These are phyloP conservation scores for Kodamaea derodonti DNA, from an alignment of 1,139 yeast species.

Conservation along the genomic window DNA sequence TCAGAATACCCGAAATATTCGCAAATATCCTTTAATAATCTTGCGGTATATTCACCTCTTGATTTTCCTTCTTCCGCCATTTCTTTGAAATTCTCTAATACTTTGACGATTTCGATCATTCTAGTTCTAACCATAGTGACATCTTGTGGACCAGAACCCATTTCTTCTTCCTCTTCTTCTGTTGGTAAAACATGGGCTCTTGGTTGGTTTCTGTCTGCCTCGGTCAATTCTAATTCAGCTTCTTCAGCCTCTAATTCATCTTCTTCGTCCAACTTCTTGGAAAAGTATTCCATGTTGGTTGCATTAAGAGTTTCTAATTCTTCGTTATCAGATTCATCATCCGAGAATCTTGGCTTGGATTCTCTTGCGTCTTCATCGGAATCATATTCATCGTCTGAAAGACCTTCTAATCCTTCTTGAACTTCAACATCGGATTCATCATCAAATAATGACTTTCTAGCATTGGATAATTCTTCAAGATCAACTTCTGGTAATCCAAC, in stretches of 20 bases:
- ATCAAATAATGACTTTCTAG: slow-evolving; percentile 75
- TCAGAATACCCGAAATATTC: slow-evolving; percentile 96
- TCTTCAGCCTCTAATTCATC: slow-evolving; percentile 71
- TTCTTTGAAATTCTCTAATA: slow-evolving; percentile 85
- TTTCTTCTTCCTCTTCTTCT: slow-evolving; percentile 52
- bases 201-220: slow-evolving; percentile 60
- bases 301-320: slow-evolving; percentile 80
- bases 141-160: slow-evolving; percentile 59
- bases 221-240: slow-evolving; percentile 70
- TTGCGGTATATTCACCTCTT: slow-evolving; percentile 73
- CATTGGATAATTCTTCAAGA: slow-evolving; percentile 56
- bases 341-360: slow-evolving; percentile 80
- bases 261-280: slow-evolving; percentile 66
- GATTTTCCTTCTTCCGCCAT: slow-evolving; percentile 84
- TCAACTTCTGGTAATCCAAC: slow-evolving; percentile 60
- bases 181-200: slow-evolving; percentile 68
- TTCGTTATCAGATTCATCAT: slow-evolving; percentile 64
- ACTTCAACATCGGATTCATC: slow-evolving; percentile 55
- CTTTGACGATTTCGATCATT: slow-evolving; percentile 92
- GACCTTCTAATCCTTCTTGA: slow-evolving; percentile 22
- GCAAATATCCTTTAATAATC: slow-evolving; percentile 80
- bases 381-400: slow-evolving; percentile 36
- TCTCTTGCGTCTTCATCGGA: slow-evolving; percentile 51
- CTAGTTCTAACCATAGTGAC: slow-evolving; percentile 83
- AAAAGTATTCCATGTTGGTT: slow-evolving; percentile 81